Percentiles rank a stretch among this genome's conserved stretches.
These are phyloP conservation scores for Eremochloa ophiuroides DNA, from an alignment of 176 grass and related monocot genomes.

Conservation along the genomic window DNA sequence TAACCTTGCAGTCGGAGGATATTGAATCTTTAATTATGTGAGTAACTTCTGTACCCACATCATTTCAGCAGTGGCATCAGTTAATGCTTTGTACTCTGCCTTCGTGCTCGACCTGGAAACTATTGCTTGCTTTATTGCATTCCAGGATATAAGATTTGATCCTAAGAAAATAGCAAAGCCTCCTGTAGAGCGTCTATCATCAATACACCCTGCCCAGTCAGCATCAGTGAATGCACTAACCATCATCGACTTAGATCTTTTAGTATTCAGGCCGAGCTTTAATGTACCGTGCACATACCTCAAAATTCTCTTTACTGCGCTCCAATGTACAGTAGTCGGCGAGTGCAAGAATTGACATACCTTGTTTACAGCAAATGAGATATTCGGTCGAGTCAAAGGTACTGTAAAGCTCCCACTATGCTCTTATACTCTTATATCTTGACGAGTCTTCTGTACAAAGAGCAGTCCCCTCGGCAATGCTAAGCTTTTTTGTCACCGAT, in stretches of 20 bases:
- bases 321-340: neutral
- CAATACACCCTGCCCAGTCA: neutral
- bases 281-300: neutral
- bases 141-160: neutral
- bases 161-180: neutral
- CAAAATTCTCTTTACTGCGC: neutral
- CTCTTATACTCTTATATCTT: neutral
- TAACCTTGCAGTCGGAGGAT: too few relatives aligned
- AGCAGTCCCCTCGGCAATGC: neutral
- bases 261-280: accelerated
- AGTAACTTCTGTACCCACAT: too few relatives aligned
- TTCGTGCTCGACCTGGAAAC: neutral
- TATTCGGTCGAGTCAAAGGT: neutral
- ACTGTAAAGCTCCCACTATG: neutral
- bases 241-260: accelerated
- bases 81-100: neutral
- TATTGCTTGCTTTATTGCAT: neutral
- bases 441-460: neutral
- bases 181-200: neutral
- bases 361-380: neutral
- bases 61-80: neutral
- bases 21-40: too few relatives aligned
- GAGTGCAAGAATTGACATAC: neutral
- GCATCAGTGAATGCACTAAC: neutral
- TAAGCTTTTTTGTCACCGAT: too few relatives aligned